Percentiles rank a stretch among this genome's conserved stretches.
These are phyloP conservation scores for Candida qinlingensis DNA, from an alignment of 805 yeast genomes.

Conservation along the genomic window DNA sequence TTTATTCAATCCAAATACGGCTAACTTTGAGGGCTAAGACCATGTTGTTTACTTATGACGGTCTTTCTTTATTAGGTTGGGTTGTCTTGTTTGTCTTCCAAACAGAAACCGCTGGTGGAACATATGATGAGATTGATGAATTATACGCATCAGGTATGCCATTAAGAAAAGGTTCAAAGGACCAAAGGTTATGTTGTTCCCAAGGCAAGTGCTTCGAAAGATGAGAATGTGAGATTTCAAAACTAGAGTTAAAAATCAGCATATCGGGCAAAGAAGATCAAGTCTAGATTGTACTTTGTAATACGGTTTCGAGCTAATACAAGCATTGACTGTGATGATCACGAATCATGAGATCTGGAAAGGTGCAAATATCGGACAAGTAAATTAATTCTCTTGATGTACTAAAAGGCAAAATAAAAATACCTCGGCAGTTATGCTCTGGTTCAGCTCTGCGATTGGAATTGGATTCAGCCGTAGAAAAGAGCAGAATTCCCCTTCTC, in stretches of 20 bases:
- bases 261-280: neutral
- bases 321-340: no score
- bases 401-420: no score
- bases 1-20: constrained; percentile 38
- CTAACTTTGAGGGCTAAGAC: constrained; percentile 38
- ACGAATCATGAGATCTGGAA: no score
- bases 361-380: no score
- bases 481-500: no score
- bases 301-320: no score
- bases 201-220: neutral
- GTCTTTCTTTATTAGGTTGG: constrained; percentile 24
- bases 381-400: no score
- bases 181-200: constrained; percentile 14
- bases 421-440: no score
- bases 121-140: constrained; percentile 51
- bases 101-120: constrained; percentile 49
- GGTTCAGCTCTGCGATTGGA: no score
- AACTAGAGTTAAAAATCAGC: constrained; percentile 2
- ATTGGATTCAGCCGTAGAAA: no score
- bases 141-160: constrained; percentile 35
- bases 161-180: constrained; percentile 25
- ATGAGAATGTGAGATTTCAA: constrained; percentile 1
- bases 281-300: neutral
- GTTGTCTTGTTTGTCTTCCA: constrained; percentile 40
- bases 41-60: constrained; percentile 39